Conservation (phyloP, 768 basidiomycete genomes). For the Lactarius vividus region DNA sequence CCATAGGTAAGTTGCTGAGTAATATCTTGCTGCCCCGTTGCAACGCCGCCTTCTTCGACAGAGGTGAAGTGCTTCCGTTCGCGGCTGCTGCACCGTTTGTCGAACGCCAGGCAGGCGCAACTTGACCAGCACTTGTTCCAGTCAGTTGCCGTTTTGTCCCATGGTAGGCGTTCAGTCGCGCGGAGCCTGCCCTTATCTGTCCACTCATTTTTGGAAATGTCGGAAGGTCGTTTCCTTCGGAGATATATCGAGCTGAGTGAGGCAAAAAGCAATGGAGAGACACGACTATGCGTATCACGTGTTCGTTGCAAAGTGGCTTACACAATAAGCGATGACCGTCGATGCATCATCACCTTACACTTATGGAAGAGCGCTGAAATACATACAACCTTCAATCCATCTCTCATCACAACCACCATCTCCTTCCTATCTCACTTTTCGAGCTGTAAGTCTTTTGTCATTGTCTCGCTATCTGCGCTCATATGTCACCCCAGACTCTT, state of each 20-base stretch:
- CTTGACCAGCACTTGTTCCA: slow-evolving; percentile 22
- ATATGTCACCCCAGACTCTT: not conserved
- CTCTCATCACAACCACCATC: slow-evolving; percentile 11
- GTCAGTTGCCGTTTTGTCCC: slow-evolving; percentile 26
- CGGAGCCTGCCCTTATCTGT: slow-evolving; percentile 16
- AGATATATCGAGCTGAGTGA: slow-evolving; percentile 5
- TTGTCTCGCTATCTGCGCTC: not conserved
- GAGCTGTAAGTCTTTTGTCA: not conserved
- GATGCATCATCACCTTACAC: not conserved
- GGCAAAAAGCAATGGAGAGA: not conserved
- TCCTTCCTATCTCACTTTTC: not conserved
- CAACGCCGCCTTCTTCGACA: slow-evolving; percentile 14
- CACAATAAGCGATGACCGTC: not conserved
- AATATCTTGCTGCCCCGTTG: slow-evolving; percentile 27
- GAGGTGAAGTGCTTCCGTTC: slow-evolving; percentile 13
- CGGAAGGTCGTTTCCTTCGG: not conserved
- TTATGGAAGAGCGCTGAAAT: not conserved
- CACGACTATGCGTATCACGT: slow-evolving; percentile 1
- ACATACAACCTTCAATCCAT: not conserved
- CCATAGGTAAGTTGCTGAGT: slow-evolving; percentile 27
- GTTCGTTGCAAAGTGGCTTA: not conserved
- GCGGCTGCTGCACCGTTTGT: slow-evolving; percentile 2
- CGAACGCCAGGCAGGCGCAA: slow-evolving; percentile 26
- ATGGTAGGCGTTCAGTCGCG: slow-evolving; percentile 26
- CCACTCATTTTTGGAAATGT: slow-evolving; percentile 19